Conservation (phyloP, 1,284 basidiomycete species). For the Sanghuangporus sanghuang region DNA sequence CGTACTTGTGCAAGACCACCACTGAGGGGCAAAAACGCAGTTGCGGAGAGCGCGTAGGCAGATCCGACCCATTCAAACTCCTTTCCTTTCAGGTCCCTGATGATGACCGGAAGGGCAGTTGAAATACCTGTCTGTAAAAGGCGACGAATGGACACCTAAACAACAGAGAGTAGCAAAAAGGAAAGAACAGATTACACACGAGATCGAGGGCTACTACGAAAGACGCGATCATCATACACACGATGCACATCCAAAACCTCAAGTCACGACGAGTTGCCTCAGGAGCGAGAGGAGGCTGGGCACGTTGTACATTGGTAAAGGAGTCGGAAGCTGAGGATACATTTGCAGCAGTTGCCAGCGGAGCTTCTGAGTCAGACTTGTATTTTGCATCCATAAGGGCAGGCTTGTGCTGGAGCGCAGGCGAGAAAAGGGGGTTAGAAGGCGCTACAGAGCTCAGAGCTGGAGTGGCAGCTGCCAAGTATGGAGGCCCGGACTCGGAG, state of each 20-base stretch:
- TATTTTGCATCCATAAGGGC: no score
- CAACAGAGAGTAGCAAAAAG: no score
- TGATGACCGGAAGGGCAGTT: slow-evolving; percentile 24
- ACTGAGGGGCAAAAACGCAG: slow-evolving; percentile 22
- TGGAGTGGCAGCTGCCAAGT: no score
- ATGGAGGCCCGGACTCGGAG: no score
- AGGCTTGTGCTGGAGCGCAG: no score
- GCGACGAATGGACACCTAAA: neutral
- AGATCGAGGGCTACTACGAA: slow-evolving; percentile 15
- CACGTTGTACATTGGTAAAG: no score
- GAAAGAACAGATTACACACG: neutral
- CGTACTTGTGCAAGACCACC: slow-evolving; percentile 21
- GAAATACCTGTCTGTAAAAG: slow-evolving; percentile 2
- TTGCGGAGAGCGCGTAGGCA: slow-evolving; percentile 23
- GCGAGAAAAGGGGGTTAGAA: no score
- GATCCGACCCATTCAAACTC: slow-evolving; percentile 26
- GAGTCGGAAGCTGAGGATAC: no score
- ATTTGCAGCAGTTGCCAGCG: no score
- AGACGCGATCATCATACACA: slow-evolving; percentile 8
- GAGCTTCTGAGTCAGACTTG: no score
- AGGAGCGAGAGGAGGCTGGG: neutral
- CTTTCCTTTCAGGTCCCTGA: slow-evolving; percentile 20
- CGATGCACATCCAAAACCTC: slow-evolving; percentile 15
- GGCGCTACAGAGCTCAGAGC: no score
- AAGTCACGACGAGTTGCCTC: neutral